Evolutionary conservation across 2,329 filamentous ascomycete genomes (phyloP), one percentile per base, ranked within the genome.

Genomic region (Mycosphaerelloides madeirae): DNA sequence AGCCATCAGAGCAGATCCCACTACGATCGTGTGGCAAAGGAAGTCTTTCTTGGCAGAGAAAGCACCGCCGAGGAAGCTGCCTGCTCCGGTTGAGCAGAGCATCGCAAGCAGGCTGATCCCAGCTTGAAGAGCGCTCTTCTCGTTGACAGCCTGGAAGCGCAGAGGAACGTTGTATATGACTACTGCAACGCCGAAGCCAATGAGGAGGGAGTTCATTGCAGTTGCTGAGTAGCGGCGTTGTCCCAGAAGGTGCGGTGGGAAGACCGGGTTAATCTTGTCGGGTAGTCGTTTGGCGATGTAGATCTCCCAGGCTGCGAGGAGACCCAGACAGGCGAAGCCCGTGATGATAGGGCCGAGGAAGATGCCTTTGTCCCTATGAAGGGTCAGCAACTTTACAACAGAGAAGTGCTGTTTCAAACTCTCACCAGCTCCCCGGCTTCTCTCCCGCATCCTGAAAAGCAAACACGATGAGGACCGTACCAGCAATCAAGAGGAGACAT

Each of bases 111-210:
- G 38, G 3, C 38, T 38, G n/a, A 58, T 15, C n/a, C 56, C 56
- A 12, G 56, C 53, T 7, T 42, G 44, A 1, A 54, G 38, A n/a
- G 56, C 43, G 8, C 37, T 52, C 19, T 55, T 41, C n/a, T 43
- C 44, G 36, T 52, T 51, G 13, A 58, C 51, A 19, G 52, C 46
- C 38, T 59, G 54, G 12, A 56, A 52, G 19, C 55, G 53, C 20
- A 55, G 34, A 12, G 57, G 56, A 7, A 58, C 39, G 31, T 52
- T 48, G 41, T 57, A 46, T n/a, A 59, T 33, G 38, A 53, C 43
- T 19, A 50, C 36, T 32, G 49, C 48, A 42, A 46, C 58, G 15
- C 47, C 47, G 43, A 54, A 56, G 3, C 56, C 57, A 19, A 38
- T 47, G 25, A 53, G 38, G 12, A 54, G 34, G 1, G 54, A 39